A percentile compares a stretch with the other conserved stretches of the same genome.
Evolutionary conservation across 2,329 filamentous ascomycete species (phyloP).

Genomic region (Ophiosphaerella herpotricha): DNA sequence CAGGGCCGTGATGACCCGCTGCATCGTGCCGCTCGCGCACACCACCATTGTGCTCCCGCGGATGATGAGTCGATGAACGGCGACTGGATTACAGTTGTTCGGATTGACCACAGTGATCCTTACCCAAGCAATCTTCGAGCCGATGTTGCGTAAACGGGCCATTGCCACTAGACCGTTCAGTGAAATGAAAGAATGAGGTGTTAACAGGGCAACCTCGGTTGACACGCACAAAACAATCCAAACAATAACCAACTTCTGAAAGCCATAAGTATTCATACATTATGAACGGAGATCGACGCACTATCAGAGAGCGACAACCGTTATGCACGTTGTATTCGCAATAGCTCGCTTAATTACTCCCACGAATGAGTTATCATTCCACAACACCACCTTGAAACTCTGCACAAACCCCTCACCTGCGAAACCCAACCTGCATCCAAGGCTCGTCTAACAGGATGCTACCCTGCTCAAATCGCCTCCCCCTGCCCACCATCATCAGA

Average conservation of each 20-base stretch:
- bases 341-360: constrained; percentile 16
- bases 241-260: background rate
- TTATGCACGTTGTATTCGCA: constrained; percentile 25
- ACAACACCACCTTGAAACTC: constrained; percentile 19
- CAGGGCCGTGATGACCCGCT: constrained; percentile 9
- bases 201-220: background rate
- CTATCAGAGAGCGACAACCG: constrained; percentile 13
- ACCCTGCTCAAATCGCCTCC: constrained; percentile 15
- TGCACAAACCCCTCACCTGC: constrained; percentile 22
- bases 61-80: background rate
- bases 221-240: background rate
- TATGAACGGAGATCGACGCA: constrained; percentile 15
- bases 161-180: background rate
- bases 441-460: background rate
- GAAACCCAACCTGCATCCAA: constrained; percentile 11
- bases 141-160: background rate
- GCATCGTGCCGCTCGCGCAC: constrained; percentile 12
- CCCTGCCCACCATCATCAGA: constrained; percentile 18
- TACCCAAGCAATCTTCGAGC: background rate
- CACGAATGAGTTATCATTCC: constrained; percentile 22
- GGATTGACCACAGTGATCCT: background rate
- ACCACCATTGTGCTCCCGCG: background rate
- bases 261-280: background rate
- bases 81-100: background rate
- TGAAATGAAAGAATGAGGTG: background rate